A percentile compares a stretch with the other conserved stretches of the same genome.
phyloP scores from a whole-genome alignment of 768 basidiomycete genomes.

The Lactifluus echinatus region DNA sequence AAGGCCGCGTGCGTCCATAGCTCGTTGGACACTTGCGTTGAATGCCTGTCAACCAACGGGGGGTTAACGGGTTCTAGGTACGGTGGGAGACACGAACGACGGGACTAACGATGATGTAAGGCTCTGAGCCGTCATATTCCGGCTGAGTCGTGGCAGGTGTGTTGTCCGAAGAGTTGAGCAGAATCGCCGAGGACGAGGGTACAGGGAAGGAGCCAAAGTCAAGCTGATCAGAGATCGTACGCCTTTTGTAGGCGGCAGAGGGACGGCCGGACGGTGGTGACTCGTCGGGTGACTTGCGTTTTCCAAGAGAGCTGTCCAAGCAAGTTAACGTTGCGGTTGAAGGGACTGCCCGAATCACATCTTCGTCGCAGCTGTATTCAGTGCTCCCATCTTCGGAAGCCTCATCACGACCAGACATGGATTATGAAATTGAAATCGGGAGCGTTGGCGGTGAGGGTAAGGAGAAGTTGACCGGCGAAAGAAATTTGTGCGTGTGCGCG shows the following conservation, averaged over 20 bases:
- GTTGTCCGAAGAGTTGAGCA: not conserved
- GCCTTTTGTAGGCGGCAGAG: not conserved
- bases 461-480: not conserved
- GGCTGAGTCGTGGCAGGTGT: not conserved
- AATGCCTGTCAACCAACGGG: not conserved
- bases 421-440: not conserved
- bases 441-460: not conserved
- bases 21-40: not conserved
- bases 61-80: not conserved
- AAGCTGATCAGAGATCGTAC: not conserved
- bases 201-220: not conserved
- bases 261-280: not conserved
- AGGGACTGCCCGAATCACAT: not conserved
- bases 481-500: not conserved
- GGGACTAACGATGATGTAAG: constrained; percentile 7
- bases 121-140: not conserved
- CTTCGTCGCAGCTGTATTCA: constrained; percentile 10
- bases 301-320: not conserved
- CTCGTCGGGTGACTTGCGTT: constrained; percentile 9
- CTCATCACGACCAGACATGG: not conserved
- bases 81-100: not conserved
- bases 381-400: constrained; percentile 1
- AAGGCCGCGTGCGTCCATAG: constrained; percentile 12
- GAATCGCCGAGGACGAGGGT: not conserved
- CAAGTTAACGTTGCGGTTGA: not conserved